phyloP scores from a whole-genome alignment of 2,329 filamentous ascomycete species.

The Rhytidhysteron rufulum region DNA sequence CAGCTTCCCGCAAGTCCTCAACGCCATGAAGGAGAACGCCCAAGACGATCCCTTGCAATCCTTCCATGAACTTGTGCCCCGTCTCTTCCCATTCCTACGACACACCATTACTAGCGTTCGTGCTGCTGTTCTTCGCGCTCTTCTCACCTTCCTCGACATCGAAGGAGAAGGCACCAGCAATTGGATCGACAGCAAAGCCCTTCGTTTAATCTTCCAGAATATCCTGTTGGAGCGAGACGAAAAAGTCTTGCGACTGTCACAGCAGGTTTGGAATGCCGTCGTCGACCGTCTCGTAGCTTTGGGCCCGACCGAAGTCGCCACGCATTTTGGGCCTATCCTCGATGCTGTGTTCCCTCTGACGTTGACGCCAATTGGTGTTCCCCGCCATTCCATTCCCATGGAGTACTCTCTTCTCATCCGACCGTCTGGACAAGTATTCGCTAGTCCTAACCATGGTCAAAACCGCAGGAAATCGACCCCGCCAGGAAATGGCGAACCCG shows the following conservation, averaged over 20 bases:
- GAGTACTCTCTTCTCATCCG: conserved; percentile 85
- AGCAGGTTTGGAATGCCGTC: conserved; percentile 82
- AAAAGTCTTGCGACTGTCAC: conserved; percentile 73
- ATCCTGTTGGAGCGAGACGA: conserved; percentile 88
- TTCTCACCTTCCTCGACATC: conserved; percentile 88
- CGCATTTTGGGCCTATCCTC: conserved; percentile 71
- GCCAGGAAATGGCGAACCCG: conserved; percentile 43
- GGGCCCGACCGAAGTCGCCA: conserved; percentile 61
- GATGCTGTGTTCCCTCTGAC: conserved; percentile 79
- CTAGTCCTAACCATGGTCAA: conserved; percentile 40
- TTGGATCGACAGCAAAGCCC: conserved; percentile 87
- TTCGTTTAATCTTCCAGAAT: conserved; percentile 91
- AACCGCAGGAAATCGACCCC: conserved; percentile 27
- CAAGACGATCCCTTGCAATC: conserved; percentile 79
- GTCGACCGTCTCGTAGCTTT: conserved; percentile 59
- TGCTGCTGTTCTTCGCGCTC: conserved; percentile 84
- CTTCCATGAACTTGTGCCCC: conserved; percentile 86
- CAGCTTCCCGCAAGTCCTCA: conserved; percentile 85
- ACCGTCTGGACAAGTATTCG: conserved; percentile 83
- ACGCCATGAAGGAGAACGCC: conserved; percentile 90
- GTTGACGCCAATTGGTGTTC: conserved; percentile 87
- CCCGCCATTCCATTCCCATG: conserved; percentile 88
- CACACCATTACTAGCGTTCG: conserved; percentile 97
- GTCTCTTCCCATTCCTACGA: conserved; percentile 90
- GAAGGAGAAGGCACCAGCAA: conserved; percentile 74